These are phyloP conservation scores for Forsythia viridissima DNA, from an alignment of 257 asterid species.

Conservation along the genomic window DNA sequence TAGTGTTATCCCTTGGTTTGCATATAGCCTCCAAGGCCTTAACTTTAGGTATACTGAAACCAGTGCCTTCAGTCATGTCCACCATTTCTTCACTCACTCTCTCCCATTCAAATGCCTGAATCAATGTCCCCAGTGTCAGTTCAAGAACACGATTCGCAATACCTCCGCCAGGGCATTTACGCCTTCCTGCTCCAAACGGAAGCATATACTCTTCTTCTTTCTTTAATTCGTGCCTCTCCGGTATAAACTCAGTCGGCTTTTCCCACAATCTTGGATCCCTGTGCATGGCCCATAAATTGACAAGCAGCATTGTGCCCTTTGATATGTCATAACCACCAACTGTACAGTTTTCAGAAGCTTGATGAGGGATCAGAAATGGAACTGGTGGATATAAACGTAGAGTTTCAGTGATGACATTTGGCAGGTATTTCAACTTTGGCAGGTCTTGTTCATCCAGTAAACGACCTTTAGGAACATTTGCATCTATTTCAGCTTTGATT, in stretches of 20 bases:
- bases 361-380: conserved; percentile 31
- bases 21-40: conserved; percentile 36
- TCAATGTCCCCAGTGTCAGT: conserved; percentile 32
- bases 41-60: conserved; percentile 36
- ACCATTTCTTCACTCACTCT: conserved; percentile 27
- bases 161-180: conserved; percentile 37
- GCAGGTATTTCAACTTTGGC: conserved; percentile 21
- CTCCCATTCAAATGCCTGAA: conserved; percentile 33
- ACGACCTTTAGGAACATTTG: conserved; percentile 17
- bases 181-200: conserved; percentile 33
- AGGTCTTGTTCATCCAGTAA: conserved; percentile 33
- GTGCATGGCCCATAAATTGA: conserved; percentile 42
- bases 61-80: conserved; percentile 32
- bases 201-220: conserved; percentile 22
- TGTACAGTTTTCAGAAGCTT: conserved; percentile 21
- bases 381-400: conserved; percentile 31
- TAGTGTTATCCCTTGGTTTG: conserved; percentile 25
- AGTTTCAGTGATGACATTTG: conserved; percentile 29
- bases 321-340: conserved; percentile 30
- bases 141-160: conserved; percentile 33
- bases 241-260: conserved; percentile 27
- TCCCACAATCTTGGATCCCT: conserved; percentile 38
- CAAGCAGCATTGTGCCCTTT: conserved; percentile 32
- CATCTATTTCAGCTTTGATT: conserved; percentile 26
- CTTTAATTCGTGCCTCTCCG: conserved; percentile 25